These are phyloP conservation scores for Zymoseptoria ardabiliae DNA, from an alignment of 2,329 filamentous ascomycete species.

Conservation along the genomic window DNA sequence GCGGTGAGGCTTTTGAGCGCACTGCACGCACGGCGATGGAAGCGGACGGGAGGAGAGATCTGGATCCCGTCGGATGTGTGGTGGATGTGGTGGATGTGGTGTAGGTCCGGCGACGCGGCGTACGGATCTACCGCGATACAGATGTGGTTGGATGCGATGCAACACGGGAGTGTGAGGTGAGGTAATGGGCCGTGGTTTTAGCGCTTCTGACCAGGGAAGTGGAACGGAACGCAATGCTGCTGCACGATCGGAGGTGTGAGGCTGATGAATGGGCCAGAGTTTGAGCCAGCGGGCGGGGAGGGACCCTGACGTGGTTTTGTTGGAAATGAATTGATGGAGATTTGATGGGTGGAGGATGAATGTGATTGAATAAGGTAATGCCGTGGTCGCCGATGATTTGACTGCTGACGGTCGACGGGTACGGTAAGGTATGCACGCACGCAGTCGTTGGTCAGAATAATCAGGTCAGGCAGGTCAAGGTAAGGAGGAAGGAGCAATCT, in stretches of 20 bases:
- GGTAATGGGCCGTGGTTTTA: background rate
- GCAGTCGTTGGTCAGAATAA: background rate
- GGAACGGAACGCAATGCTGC: background rate
- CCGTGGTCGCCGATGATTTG: background rate
- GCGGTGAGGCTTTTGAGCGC: constrained; percentile 20
- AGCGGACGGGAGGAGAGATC: constrained; percentile 3
- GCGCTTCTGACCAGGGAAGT: background rate
- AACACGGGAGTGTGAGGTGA: background rate
- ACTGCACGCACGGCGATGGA: constrained; percentile 15
- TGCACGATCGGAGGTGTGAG: background rate
- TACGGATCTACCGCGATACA: background rate
- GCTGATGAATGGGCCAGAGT: background rate
- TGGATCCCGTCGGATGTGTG: background rate
- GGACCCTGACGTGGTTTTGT: background rate
- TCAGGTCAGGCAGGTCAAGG: background rate
- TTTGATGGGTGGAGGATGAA: background rate
- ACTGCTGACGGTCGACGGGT: background rate
- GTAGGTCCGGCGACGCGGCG: background rate
- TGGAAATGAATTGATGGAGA: background rate
- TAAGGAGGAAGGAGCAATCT: background rate
- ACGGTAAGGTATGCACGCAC: background rate
- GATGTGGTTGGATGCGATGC: background rate
- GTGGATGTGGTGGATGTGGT: background rate
- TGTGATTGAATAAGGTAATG: background rate
- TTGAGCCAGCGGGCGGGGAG: background rate